Base-by-base conservation (phyloP, 768 basidiomycete genomes). In the Auricularia heimuer region DNA sequence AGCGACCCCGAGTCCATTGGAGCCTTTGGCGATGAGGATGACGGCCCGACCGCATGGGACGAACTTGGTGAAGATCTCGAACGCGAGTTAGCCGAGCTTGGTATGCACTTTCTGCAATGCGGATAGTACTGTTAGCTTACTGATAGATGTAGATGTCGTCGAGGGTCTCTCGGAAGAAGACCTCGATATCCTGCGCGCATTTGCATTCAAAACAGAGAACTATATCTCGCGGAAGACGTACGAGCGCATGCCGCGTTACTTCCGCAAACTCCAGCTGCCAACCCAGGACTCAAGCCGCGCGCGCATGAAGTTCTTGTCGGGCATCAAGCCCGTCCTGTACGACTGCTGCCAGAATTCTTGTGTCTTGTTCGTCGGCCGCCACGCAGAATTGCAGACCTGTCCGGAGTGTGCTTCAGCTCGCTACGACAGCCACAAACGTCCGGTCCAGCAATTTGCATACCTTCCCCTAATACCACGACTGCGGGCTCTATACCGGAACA, bases 271-370 rank as follows among this genome's bases (percentile, higher is more conserved):
- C 44, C 51, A 54, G 4, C 54, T 66, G 35, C 16, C 11, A 16
- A 51, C 62, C 3, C 58, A 54, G 18, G 63, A 64, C 21, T 21
- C 36, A 37, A 66, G 45, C 4, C 64, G 69, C 45, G 62, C 72
- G 1, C 73, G 69, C 10, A 67, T 73, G 2, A 66, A 66, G 10
- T 74, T 72, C 44, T 73, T 80, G 3, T 68, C 78, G 1, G 74
- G 71, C 1, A 68, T 80, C 62, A 67, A 72, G 34, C 74, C 77
- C 1, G 65, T 70, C 2, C 61, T 56, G 39, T 79, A 73, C 68
- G 69, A 81, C 69, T 81, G 80, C 68, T 83, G 82, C 69, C 62
- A 69, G 24, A 76, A 78, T 61, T 79, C 77, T 0, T 82, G 82
- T 65, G 69, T 69, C 61, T 75, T 73, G 65, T 82, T 70, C 66